Evolutionary conservation across 345 rosid genomes (phyloP), one percentile per base, ranked within the genome.

Genomic region (Bretschneidera sinensis): DNA sequence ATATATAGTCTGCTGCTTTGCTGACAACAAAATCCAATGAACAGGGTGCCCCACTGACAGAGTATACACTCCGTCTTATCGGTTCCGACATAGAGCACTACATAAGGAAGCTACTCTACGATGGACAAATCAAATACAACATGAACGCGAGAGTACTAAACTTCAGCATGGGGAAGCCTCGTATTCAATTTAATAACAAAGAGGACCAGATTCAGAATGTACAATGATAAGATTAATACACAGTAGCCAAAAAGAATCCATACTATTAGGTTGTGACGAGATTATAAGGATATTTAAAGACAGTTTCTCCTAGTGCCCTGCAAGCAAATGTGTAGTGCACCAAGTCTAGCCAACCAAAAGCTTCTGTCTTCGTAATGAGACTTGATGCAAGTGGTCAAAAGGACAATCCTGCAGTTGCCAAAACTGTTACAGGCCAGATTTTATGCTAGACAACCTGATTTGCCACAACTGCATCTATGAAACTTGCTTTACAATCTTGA

Each of bases 41-140:
- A 48, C 82, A 92, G 98, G 98, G 97, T 24, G 98, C 98, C 1
- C 91, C 87, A 17, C 65, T 89, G 79, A 92, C 98, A 6, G 97
- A 92, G 68, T 92, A 92, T 70, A 89, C 97, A 7, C 83, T 92
- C 0, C 77, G 95, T 53, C 76, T 87, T 72, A 85, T 92, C 10
- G 98, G 98, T 64, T 92, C 98, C 0, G 95, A 92, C 70, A 60
- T 92, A 54, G 95, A 92, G 71, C 98, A 92, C 68, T 92, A 85
- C 77, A 92, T 89, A 69, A 82, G 97, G 72, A 87, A 89, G 79
- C 74, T 92, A 71, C 70, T 89, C 31, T 92, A 79, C 34, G 91
- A 82, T 60, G 97, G 98, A 60, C 86, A 85, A 67, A 92, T 89
- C 67, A 85, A 85, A 74, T 92, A 92, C 83, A 92, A 85, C 71